Conservation (phyloP, 75 land plant genomes). For the Ceratopteris richardii region DNA sequence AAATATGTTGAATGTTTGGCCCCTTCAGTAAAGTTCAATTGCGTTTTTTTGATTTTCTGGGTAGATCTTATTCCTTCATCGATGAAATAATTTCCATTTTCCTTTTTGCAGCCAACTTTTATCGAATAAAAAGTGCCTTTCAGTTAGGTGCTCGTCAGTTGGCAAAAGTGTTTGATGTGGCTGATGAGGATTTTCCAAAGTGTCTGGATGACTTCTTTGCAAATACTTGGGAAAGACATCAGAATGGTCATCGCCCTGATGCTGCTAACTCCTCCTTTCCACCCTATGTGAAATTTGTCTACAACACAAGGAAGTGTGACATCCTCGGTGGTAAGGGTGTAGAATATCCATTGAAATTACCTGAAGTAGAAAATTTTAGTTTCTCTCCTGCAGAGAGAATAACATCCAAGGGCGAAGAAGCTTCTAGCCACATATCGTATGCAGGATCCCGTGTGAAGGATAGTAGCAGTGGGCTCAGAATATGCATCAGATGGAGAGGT, state of each 20-base stretch:
- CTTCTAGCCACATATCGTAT: no score
- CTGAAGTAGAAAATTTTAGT: neutral
- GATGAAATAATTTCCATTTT: no score
- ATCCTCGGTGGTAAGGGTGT: neutral
- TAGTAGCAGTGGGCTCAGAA: no score
- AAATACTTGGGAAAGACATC: conserved; percentile 86
- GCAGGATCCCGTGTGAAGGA: no score
- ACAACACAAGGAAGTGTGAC: neutral
- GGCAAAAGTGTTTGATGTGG: conserved; percentile 61
- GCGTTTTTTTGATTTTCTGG: no score
- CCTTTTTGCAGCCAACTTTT: conserved; percentile 76
- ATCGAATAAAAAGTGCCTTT: conserved; percentile 91
- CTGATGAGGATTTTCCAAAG: conserved; percentile 38
- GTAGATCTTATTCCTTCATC: no score
- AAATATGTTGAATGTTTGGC: no score
- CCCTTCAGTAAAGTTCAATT: no score
- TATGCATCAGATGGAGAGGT: no score
- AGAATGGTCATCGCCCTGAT: conserved; percentile 77
- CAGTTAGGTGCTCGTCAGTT: conserved; percentile 78
- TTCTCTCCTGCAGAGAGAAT: neutral
- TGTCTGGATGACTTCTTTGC: conserved; percentile 72
- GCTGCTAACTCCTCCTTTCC: conserved; percentile 25
- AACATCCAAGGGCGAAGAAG: no score
- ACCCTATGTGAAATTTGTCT: neutral
- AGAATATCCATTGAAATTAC: neutral